phyloP scores from a whole-genome alignment of 2,329 filamentous ascomycete genomes.

The Fusarium sulawesiense region DNA sequence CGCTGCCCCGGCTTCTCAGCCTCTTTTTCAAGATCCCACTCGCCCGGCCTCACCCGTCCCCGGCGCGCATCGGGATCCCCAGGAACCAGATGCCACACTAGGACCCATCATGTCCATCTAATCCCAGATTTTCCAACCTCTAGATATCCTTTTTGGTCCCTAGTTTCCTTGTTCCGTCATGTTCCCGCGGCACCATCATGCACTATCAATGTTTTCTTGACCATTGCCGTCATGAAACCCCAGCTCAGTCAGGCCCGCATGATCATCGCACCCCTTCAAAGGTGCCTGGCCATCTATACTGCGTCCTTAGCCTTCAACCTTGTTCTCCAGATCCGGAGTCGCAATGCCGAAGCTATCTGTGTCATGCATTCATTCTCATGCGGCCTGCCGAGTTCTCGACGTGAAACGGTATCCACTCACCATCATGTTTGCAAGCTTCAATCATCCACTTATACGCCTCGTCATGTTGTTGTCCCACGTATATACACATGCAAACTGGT shows the following conservation, averaged over 20 bases:
- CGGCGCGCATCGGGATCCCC: constrained; percentile 46
- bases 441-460: constrained; percentile 22
- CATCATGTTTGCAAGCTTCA: constrained; percentile 30
- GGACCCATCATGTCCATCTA: constrained; percentile 24
- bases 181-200: constrained; percentile 43
- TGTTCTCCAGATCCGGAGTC: constrained; percentile 19
- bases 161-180: constrained; percentile 39
- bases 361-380: constrained; percentile 36
- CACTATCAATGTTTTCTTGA: constrained; percentile 35
- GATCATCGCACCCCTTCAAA: constrained; percentile 23
- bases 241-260: constrained; percentile 24
- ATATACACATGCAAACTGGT: constrained; percentile 28
- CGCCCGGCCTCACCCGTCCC: constrained; percentile 44
- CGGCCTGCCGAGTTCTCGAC: constrained; percentile 32
- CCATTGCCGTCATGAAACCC: constrained; percentile 33
- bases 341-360: constrained; percentile 31
- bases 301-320: constrained; percentile 3
- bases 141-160: constrained; percentile 20
- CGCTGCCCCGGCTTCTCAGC: constrained; percentile 44
- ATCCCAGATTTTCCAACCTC: constrained; percentile 9
- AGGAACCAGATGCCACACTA: constrained; percentile 41
- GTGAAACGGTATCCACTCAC: constrained; percentile 38
- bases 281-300: not conserved
- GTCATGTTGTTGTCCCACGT: constrained; percentile 27
- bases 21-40: constrained; percentile 42